phyloP scores from a whole-genome alignment of 1,284 basidiomycete genomes.

The Boletellus deceptivus region DNA sequence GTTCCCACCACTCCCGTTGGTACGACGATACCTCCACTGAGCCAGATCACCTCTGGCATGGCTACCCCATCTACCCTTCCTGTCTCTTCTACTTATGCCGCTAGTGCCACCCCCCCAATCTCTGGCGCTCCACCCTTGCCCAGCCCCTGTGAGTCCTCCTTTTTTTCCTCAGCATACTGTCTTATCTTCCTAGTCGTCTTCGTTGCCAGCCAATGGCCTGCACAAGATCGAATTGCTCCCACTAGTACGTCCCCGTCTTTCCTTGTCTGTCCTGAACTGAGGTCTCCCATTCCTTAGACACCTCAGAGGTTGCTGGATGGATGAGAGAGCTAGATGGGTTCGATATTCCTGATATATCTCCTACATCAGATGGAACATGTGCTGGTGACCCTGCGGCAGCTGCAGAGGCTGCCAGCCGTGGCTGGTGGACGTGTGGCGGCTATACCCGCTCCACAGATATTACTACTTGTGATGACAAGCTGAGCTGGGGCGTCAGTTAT shows the following conservation, averaged over 20 bases:
- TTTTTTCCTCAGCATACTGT: not conserved
- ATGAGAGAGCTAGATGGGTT: constrained; percentile 72
- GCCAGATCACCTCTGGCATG: constrained; percentile 68
- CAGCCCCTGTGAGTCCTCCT: constrained; percentile 48
- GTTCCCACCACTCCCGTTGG: constrained; percentile 32
- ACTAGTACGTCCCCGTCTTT: constrained; percentile 43
- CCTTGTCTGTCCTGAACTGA: not conserved
- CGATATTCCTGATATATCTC: constrained; percentile 62
- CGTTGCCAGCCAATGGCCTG: constrained; percentile 55
- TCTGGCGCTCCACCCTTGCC: constrained; percentile 66
- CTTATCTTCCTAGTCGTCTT: constrained; percentile 47
- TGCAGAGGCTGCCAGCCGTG: constrained; percentile 55
- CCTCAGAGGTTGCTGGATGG: constrained; percentile 70
- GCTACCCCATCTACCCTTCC: constrained; percentile 51
- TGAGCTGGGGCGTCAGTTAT: constrained; percentile 82
- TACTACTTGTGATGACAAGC: constrained; percentile 73
- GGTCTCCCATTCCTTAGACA: constrained; percentile 38
- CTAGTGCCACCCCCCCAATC: constrained; percentile 61
- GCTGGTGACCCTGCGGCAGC: constrained; percentile 56
- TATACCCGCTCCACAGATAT: constrained; percentile 67
- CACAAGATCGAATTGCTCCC: constrained; percentile 66
- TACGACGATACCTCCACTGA: constrained; percentile 50
- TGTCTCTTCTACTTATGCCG: constrained; percentile 50
- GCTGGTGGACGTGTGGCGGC: constrained; percentile 91
- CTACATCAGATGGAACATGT: constrained; percentile 67